A percentile compares a stretch with the other conserved stretches of the same genome.
Evolutionary conservation across 768 basidiomycete species (phyloP).

Genomic region (Cyclocybe aegerita): DNA sequence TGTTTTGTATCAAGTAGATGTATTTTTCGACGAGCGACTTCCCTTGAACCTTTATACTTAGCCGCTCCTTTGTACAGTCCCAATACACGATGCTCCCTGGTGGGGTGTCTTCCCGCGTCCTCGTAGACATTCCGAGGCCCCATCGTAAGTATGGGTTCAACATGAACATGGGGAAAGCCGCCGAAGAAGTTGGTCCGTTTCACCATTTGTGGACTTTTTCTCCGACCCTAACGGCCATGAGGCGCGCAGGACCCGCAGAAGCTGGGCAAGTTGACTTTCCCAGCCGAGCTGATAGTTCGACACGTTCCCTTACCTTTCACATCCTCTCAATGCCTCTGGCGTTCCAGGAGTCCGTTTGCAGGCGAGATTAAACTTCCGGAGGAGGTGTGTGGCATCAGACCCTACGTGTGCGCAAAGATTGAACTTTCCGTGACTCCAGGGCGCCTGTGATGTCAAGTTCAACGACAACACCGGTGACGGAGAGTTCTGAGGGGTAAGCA

Average conservation of each 20-base stretch:
- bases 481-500: conserved; percentile 20
- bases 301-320: background rate
- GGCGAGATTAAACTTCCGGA: too few species aligned
- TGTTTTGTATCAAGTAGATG: background rate
- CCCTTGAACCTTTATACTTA: too few species aligned
- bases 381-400: background rate
- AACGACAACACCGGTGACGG: conserved; percentile 19
- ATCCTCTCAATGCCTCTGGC: background rate
- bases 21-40: too few species aligned
- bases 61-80: too few species aligned
- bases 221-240: conserved; percentile 14
- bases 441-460: conserved; percentile 12
- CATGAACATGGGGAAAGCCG: background rate
- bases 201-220: background rate
- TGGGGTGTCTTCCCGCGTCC: too few species aligned
- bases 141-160: background rate
- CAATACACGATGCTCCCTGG: too few species aligned
- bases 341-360: too few species aligned
- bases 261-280: conserved; percentile 13
- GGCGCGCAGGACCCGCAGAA: conserved; percentile 14
- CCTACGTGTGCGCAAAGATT: too few species aligned
- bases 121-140: background rate
- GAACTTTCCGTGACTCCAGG: background rate
- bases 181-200: background rate
- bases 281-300: conserved; percentile 4